Conservation (phyloP, 345 rosid genomes). For the Camelina laxa region DNA sequence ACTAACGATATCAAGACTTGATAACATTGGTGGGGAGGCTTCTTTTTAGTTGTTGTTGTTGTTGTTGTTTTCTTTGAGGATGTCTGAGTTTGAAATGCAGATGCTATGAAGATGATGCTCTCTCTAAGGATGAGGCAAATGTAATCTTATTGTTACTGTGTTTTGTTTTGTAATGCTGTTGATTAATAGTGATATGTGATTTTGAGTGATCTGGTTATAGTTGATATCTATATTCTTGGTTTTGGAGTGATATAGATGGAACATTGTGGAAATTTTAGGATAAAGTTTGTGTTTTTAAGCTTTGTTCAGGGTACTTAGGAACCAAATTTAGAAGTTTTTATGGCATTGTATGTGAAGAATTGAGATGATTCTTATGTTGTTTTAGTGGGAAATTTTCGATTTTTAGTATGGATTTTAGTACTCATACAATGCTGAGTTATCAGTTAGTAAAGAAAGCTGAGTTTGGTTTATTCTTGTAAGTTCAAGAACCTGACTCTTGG, state of each 20-base stretch:
- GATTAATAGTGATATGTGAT: conserved; percentile 5
- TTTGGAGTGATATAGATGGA: conserved; percentile 2
- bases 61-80: neutral
- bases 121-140: conserved; percentile 25
- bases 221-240: conserved; percentile 27
- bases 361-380: neutral
- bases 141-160: neutral
- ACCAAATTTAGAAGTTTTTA: neutral
- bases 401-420: neutral
- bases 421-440: neutral
- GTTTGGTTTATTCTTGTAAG: conserved; percentile 23
- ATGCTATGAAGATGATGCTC: conserved; percentile 2
- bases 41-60: no score
- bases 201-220: conserved; percentile 6
- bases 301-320: neutral
- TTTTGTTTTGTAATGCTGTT: conserved; percentile 34
- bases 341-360: neutral
- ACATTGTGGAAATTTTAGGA: conserved; percentile 23
- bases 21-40: neutral
- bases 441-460: neutral
- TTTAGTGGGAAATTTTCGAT: neutral
- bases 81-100: conserved; percentile 8
- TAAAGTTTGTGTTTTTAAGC: conserved; percentile 1
- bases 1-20: conserved; percentile 49
- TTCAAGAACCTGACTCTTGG: conserved; percentile 16